Conservation (phyloP, 139 green algal genomes). For the Pedinophyceae sp. region DNA sequence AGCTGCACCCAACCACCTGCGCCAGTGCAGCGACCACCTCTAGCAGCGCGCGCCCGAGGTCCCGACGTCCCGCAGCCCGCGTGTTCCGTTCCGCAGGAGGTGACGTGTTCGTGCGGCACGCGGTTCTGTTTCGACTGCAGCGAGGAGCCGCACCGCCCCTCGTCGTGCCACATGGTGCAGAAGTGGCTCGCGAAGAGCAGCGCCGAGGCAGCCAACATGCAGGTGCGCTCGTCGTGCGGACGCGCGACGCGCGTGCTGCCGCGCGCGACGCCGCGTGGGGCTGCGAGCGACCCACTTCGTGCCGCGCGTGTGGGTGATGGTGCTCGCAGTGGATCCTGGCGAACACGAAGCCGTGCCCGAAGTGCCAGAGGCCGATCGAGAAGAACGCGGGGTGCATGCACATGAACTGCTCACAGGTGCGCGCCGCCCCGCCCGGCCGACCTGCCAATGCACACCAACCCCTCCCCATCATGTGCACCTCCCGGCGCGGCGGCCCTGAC, state of each 20-base stretch:
- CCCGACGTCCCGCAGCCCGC: constrained; percentile 15
- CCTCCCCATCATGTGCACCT: too few species aligned
- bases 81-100: constrained; percentile 25
- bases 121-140: constrained; percentile 61
- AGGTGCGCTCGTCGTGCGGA: too few species aligned
- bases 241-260: constrained; percentile 8
- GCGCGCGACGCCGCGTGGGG: too few species aligned
- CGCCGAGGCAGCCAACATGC: constrained; percentile 62
- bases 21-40: not conserved
- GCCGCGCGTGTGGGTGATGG: not conserved
- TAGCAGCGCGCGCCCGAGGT: not conserved
- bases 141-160: constrained; percentile 61
- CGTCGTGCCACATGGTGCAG: constrained; percentile 32
- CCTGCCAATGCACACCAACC: too few species aligned
- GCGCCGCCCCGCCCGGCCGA: too few species aligned
- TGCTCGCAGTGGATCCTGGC: constrained; percentile 63
- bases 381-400: constrained; percentile 84
- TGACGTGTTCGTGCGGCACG: constrained; percentile 45
- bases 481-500: too few species aligned
- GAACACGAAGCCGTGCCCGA: constrained; percentile 72
- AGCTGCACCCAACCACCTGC: not conserved
- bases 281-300: not conserved
- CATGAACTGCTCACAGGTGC: constrained; percentile 66
- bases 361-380: constrained; percentile 69
- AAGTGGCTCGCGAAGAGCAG: constrained; percentile 62